Evolutionary conservation across 2,329 filamentous ascomycete species (phyloP), one percentile per base, ranked within the genome.

Genomic region (Beauveria asiatica): DNA sequence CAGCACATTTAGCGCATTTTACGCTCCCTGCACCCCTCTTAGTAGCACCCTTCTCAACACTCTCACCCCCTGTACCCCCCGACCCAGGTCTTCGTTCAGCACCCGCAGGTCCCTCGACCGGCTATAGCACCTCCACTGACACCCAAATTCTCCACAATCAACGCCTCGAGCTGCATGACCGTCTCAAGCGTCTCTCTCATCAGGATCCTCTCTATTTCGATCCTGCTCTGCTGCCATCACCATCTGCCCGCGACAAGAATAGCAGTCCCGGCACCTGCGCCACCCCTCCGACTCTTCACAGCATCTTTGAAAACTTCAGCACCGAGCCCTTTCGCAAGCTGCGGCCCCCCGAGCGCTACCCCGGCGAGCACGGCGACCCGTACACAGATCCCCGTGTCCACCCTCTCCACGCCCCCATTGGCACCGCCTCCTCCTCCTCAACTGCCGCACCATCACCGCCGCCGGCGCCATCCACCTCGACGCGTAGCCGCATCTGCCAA

Each of bases 271-370:
- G 58, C 66, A 56, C 65, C 56, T 61, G 62, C 59, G 56, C 57
- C 63, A 57, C 56, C 59, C 59, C 65, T 60, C 63, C 64, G 60
- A 61, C 62, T 57, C 68, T 69, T 52, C 65, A 56, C 53, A 64
- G 68, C 58, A 69, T 69, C 25, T 63, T 66, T 63, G 68, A 69
- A 42, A 57, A 67, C 61, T 45, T 57, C 59, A 50, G 23, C 62
- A 62, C 5, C 49, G 61, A 42, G 64, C 64, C 56, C 63, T 61
- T 50, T 63, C 55, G 64, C 63, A 61, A 61, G 64, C 60, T 65
- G 67, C 59, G 57, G 0, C 56, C 56, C 3, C 56, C 39, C 25
- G 46, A 49, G 37, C 37, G 23, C 11, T 42, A 13, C 44, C 46
- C 48, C 9, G 56, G 45, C 23, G 56, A 59, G 23, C 13, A 44